Base-by-base conservation (phyloP, 306 rosid species). In the Castanea crenata region DNA sequence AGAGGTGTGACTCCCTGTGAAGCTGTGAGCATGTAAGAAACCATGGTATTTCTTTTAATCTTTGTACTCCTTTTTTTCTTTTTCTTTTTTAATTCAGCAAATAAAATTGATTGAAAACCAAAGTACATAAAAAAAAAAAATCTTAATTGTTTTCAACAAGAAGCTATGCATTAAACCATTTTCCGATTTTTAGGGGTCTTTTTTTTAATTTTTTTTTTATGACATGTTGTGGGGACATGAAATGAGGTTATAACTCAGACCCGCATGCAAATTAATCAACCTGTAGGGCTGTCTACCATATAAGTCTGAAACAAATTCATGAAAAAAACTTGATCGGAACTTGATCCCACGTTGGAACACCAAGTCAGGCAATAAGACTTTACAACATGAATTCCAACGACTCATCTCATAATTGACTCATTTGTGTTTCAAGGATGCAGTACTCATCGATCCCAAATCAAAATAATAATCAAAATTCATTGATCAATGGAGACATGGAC, bases 341-440 rank as follows among this genome's bases (percentile, higher is more conserved):
- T 49, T 49, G 54, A 49, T 49, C 57, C 57, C 75, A 69, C 75
- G 57, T 77, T 54, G 29, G n/a, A 12, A 49, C 54, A 49, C 54
- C 16, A 49, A 49, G 16, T 49, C 54, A 49, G 5, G 54, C 16
- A 11, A 10, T 11, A 13, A 13, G 14, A 21, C 12, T 73, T 12
- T 5, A 5, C 27, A 77, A 68, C 80, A 64, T 78, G 75, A 69
- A 35, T 25, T 35, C 81, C 81, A 78, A 69, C 23, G 23, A 23
- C 75, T 69, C 68, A 69, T 69, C 56, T 74, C 32, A 52, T 10
- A 34, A 52, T 6, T 13, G 8, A 32, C 16, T 49, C 15, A 12
- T 49, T 49, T 14, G 38, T 49, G 31, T 49, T 61, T 27, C 27
- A 44, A 14, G 21, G 46, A 11, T 19, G 16, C 41, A 73, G 19